Conservation (phyloP, 2,329 filamentous ascomycete species). For the Macrophomina phaseolina region DNA sequence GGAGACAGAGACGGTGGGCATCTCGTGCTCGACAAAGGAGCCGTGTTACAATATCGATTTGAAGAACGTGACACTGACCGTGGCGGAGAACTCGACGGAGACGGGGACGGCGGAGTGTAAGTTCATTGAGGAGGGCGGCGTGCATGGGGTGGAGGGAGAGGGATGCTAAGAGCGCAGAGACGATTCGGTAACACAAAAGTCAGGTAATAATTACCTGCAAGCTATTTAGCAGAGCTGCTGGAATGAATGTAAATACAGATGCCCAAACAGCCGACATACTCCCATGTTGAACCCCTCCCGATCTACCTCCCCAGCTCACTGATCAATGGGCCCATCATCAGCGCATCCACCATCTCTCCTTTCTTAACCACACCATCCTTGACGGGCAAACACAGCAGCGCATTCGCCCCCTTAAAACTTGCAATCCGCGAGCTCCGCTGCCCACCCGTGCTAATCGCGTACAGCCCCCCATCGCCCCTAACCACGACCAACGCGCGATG, state of each 20-base stretch:
- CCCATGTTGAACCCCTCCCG: no score
- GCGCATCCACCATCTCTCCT: constrained; percentile 74
- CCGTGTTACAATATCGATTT: constrained; percentile 59
- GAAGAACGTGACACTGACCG: constrained; percentile 48
- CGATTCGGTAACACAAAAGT: not conserved
- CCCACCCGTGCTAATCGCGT: constrained; percentile 82
- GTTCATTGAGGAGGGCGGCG: constrained; percentile 45
- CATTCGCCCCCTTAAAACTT: constrained; percentile 88
- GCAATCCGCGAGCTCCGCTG: constrained; percentile 91
- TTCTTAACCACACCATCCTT: constrained; percentile 69
- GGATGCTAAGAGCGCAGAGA: constrained; percentile 28
- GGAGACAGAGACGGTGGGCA: constrained; percentile 44
- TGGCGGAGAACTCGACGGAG: constrained; percentile 39
- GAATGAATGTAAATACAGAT: not conserved
- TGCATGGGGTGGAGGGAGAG: constrained; percentile 41
- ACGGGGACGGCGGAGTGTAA: constrained; percentile 45
- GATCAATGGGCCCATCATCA: constrained; percentile 71
- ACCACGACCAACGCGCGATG: constrained; percentile 80
- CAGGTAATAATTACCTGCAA: no score
- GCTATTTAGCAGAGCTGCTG: not conserved
- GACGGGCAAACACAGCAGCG: constrained; percentile 75
- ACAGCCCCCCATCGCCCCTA: constrained; percentile 67
- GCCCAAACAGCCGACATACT: not conserved
- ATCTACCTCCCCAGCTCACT: constrained; percentile 33
- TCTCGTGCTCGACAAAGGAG: constrained; percentile 56